Conservation (phyloP, 2,329 filamentous ascomycete species). For the Massarina eburnea region DNA sequence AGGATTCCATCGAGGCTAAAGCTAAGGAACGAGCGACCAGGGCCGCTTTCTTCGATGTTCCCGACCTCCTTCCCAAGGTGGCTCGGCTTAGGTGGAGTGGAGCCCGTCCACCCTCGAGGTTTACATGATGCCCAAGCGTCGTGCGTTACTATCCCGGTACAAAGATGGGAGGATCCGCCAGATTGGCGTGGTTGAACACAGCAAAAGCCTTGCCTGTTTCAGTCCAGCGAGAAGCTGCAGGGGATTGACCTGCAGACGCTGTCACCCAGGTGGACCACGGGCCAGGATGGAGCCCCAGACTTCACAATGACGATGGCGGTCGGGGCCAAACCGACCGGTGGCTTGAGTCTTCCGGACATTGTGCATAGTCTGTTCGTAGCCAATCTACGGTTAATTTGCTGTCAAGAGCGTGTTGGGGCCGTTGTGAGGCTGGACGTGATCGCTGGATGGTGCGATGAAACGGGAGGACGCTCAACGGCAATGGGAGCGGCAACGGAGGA, state of each 20-base stretch:
- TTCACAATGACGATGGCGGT: conserved; percentile 16
- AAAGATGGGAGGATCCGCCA: conserved; percentile 18
- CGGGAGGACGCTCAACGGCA: conserved; percentile 1
- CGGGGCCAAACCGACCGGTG: conserved; percentile 19
- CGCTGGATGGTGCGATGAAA: conserved; percentile 1
- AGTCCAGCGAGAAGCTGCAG: conserved; percentile 24
- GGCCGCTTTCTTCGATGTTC: conserved; percentile 19
- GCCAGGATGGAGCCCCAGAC: conserved; percentile 16
- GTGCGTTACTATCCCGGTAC: conserved; percentile 13
- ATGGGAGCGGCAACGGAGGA: not conserved
- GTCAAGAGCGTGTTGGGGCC: not conserved
- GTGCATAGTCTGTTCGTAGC: conserved; percentile 19
- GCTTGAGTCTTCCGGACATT: conserved; percentile 24
- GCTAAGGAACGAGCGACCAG: conserved; percentile 18
- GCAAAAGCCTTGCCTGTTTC: conserved; percentile 34
- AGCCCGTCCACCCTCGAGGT: conserved; percentile 13
- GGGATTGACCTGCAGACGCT: conserved; percentile 31
- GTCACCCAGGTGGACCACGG: conserved; percentile 22
- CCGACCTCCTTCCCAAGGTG: conserved; percentile 21
- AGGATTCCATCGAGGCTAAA: conserved; percentile 20
- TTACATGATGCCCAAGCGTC: conserved; percentile 16
- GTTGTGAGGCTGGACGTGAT: not conserved
- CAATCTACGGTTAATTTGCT: conserved; percentile 4
- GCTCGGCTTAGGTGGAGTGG: conserved; percentile 19
- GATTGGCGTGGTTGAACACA: conserved; percentile 18